Evolutionary conservation across 176 grass and related monocot genomes (phyloP).

Genomic region (Musa troglodytarum): DNA sequence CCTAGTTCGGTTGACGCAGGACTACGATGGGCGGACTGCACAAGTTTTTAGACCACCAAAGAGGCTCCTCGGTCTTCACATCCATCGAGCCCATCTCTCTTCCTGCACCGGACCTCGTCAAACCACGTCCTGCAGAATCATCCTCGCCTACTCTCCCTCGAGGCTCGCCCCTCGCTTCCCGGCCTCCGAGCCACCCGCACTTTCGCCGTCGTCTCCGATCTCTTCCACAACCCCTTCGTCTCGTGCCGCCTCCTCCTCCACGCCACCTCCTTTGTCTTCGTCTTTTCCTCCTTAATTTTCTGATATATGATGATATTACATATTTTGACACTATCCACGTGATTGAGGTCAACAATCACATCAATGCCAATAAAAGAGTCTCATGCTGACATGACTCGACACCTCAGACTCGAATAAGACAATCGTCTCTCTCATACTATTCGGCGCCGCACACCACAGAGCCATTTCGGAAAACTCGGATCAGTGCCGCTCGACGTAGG

Average conservation of each 20-base stretch:
- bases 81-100: background rate
- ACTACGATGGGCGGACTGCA: background rate
- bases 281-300: slow-evolving; percentile 25
- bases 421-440: too few species aligned
- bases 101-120: slow-evolving; percentile 7
- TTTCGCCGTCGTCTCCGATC: slow-evolving; percentile 51
- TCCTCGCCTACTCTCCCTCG: slow-evolving; percentile 27
- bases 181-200: slow-evolving; percentile 26
- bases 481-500: too few species aligned
- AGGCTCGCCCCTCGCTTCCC: slow-evolving; percentile 20
- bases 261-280: slow-evolving; percentile 10
- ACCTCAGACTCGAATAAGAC: too few species aligned
- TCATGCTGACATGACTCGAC: too few species aligned
- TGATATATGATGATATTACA: too few species aligned
- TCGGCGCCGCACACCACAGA: too few species aligned
- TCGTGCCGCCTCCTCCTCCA: slow-evolving; percentile 30
- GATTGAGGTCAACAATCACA: too few species aligned
- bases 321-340: too few species aligned
- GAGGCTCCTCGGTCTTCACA: background rate
- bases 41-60: background rate
- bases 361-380: too few species aligned
- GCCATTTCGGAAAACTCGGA: too few species aligned
- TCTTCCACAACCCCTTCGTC: slow-evolving; percentile 45
- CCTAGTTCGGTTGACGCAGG: background rate
- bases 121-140: slow-evolving; percentile 47